Conservation (phyloP, 2,329 filamentous ascomycete species). For the Talaromyces sp. region DNA sequence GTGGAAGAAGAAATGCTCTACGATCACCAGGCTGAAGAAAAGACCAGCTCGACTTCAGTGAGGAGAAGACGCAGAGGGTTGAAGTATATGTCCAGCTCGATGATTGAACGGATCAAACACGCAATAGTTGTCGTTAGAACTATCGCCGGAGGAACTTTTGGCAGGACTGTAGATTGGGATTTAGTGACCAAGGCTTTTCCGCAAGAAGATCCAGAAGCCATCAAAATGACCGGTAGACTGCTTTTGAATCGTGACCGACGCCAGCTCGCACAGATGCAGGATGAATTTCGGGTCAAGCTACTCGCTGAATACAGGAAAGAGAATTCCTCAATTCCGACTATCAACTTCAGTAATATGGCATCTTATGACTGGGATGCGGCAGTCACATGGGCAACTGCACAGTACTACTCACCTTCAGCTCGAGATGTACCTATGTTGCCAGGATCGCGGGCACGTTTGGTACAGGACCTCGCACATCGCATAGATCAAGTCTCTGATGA, state of each 20-base stretch:
- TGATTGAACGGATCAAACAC: slow-evolving; percentile 37
- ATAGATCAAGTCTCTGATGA: slow-evolving; percentile 28
- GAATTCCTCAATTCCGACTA: slow-evolving; percentile 36
- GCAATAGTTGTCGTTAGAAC: slow-evolving; percentile 45
- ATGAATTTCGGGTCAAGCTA: slow-evolving; percentile 46
- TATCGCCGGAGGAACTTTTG: slow-evolving; percentile 44
- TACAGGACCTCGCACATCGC: slow-evolving; percentile 40
- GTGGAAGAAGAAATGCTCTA: not conserved
- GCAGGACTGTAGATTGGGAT: slow-evolving; percentile 43
- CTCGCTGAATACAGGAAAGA: slow-evolving; percentile 44
- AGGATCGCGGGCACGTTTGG: slow-evolving; percentile 40
- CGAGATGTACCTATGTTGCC: slow-evolving; percentile 43
- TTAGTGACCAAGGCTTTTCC: slow-evolving; percentile 44
- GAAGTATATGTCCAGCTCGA: slow-evolving; percentile 25
- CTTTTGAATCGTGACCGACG: slow-evolving; percentile 37
- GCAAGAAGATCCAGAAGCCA: slow-evolving; percentile 34
- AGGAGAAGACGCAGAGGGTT: slow-evolving; percentile 24
- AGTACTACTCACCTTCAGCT: slow-evolving; percentile 39
- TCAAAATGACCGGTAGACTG: slow-evolving; percentile 37
- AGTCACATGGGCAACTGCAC: slow-evolving; percentile 45
- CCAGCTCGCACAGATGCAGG: slow-evolving; percentile 44
- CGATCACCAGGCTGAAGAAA: not conserved
- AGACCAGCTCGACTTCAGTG: not conserved
- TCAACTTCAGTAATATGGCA: slow-evolving; percentile 44
- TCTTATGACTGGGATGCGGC: slow-evolving; percentile 47